A percentile compares a stretch with the other conserved stretches of the same genome.
These are phyloP conservation scores for Microdochium paspali DNA, from an alignment of 2,329 filamentous ascomycete species.

Conservation along the genomic window DNA sequence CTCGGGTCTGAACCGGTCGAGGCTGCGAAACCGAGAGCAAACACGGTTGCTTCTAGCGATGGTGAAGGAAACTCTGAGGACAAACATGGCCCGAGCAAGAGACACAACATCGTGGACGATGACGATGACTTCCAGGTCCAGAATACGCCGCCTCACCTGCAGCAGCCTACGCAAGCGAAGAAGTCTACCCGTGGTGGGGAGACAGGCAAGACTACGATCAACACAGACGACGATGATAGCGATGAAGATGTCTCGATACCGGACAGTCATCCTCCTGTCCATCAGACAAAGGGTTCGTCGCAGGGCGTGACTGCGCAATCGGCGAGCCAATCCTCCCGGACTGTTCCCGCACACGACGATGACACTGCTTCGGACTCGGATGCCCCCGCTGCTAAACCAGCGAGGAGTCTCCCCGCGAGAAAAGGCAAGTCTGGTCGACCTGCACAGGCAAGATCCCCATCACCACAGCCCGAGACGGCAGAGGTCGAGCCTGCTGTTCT, in stretches of 20 bases:
- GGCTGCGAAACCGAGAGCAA: constrained; percentile 9
- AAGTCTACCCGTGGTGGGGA: constrained; percentile 11
- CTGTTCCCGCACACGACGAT: constrained; percentile 11
- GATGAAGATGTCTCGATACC: constrained; percentile 9
- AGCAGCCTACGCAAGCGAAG: constrained; percentile 6
- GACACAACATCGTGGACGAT: constrained; percentile 18
- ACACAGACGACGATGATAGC: constrained; percentile 12
- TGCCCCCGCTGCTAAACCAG: constrained; percentile 8
- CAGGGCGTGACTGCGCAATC: constrained; percentile 4
- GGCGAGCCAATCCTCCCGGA: constrained; percentile 13
- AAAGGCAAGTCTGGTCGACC: not conserved
- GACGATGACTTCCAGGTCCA: constrained; percentile 45
- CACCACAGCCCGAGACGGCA: not conserved
- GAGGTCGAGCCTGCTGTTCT: not conserved
- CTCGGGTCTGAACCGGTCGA: constrained; percentile 22
- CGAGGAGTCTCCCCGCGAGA: constrained; percentile 4
- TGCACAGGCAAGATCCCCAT: not conserved
- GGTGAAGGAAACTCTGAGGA: constrained; percentile 5
- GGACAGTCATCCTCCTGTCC: constrained; percentile 8
- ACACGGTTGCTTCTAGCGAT: not conserved
- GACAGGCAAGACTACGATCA: constrained; percentile 2
- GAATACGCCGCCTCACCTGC: constrained; percentile 31
- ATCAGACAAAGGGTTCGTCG: too few relatives aligned
- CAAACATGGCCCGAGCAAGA: constrained; percentile 7
- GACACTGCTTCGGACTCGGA: constrained; percentile 20